phyloP scores from a whole-genome alignment of 192 early-diverging fungal species.

The Allomyces arbusculus region DNA sequence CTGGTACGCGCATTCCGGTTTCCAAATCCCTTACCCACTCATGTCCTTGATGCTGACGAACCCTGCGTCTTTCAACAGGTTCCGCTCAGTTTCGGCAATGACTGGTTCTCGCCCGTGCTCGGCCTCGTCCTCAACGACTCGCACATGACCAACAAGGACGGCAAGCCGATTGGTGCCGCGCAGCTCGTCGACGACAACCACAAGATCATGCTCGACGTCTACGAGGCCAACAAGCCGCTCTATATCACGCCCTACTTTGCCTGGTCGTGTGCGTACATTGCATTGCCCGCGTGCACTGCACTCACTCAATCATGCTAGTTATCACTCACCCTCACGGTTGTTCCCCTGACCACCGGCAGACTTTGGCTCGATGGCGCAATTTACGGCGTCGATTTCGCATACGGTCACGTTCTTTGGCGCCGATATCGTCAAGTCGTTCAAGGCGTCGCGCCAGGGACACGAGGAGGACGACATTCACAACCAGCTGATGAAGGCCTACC shows the following conservation, averaged over 20 bases:
- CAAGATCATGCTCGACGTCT: slow-evolving; percentile 1
- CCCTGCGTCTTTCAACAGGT: slow-evolving; percentile 1
- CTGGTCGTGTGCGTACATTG: slow-evolving; percentile 7
- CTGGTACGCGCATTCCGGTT: slow-evolving; percentile 30
- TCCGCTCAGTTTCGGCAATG: slow-evolving; percentile 10
- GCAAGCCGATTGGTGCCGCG: not conserved
- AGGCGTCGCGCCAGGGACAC: slow-evolving; percentile 20
- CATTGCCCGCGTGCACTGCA: slow-evolving; percentile 19
- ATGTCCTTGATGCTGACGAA: no score
- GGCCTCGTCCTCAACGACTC: not conserved
- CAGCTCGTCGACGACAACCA: slow-evolving; percentile 13
- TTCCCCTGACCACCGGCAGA: slow-evolving; percentile 39
- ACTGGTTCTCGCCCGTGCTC: not conserved
- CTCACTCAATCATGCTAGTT: slow-evolving; percentile 27
- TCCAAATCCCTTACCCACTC: slow-evolving; percentile 28
- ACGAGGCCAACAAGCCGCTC: slow-evolving; percentile 21
- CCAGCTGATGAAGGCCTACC: slow-evolving; percentile 50
- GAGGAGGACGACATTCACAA: slow-evolving; percentile 53
- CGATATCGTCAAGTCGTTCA: slow-evolving; percentile 36
- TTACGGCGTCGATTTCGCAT: slow-evolving; percentile 44
- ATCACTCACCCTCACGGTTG: no score
- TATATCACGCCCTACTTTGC: slow-evolving; percentile 24
- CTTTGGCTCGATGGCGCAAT: slow-evolving; percentile 41
- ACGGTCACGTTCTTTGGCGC: slow-evolving; percentile 39
- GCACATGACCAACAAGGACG: slow-evolving; percentile 6